Conservation (phyloP, 768 basidiomycete genomes). For the Lentinula lateritia region DNA sequence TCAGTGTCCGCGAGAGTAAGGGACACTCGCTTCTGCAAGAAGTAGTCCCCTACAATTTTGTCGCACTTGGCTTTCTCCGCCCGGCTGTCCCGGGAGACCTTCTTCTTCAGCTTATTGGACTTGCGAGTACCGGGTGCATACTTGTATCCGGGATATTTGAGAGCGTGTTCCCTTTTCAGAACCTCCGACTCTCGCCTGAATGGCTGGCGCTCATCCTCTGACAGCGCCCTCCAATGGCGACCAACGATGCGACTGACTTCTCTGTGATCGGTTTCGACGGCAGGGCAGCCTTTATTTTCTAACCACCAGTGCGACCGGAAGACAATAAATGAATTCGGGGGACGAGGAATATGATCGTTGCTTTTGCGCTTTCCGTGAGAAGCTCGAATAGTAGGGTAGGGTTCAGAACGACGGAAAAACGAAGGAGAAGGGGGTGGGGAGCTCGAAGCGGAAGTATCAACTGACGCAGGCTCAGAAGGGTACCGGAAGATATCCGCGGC, state of each 20-base stretch:
- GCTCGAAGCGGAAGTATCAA: neutral
- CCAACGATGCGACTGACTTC: conserved; percentile 64
- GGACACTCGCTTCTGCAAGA: conserved; percentile 13
- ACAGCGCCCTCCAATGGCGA: conserved; percentile 52
- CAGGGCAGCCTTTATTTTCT: conserved; percentile 35
- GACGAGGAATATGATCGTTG: conserved; percentile 54
- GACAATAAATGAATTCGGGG: conserved; percentile 74
- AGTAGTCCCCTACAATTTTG: conserved; percentile 20
- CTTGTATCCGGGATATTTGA: conserved; percentile 49
- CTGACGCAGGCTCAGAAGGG: neutral
- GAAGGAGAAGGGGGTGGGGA: neutral
- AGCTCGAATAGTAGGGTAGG: conserved; percentile 4
- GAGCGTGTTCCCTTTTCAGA: conserved; percentile 40
- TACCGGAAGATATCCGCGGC: neutral
- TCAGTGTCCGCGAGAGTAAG: neutral
- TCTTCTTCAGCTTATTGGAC: conserved; percentile 28
- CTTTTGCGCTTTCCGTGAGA: conserved; percentile 20
- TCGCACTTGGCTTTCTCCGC: conserved; percentile 34
- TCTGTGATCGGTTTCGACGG: conserved; percentile 27
- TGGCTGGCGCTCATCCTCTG: conserved; percentile 30
- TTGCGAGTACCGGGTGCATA: conserved; percentile 37
- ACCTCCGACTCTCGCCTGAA: conserved; percentile 37
- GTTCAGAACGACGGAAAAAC: neutral
- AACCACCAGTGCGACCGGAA: conserved; percentile 64
- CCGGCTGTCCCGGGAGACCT: conserved; percentile 21